Base-by-base conservation (phyloP, 208 protist species). In the Leishmania turanica region DNA sequence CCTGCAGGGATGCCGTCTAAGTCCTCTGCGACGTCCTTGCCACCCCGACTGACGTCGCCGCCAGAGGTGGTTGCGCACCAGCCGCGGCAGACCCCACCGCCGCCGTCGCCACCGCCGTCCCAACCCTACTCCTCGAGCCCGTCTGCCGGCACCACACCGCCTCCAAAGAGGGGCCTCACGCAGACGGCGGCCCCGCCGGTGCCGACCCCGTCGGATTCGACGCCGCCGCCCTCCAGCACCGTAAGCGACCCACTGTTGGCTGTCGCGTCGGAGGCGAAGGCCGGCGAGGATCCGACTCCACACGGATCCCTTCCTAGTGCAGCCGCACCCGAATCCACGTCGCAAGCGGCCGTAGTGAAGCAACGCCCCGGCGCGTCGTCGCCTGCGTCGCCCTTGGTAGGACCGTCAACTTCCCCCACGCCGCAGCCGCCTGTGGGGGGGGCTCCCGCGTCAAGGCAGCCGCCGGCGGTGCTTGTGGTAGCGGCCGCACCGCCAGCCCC, bases 201-300 rank as follows among this genome's bases (percentile, higher is more conserved):
- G 68, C 68, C 68, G 45, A 24, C 37, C 19, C 7, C 68, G 17
- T 34, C 42, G n/a, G 4, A 9, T 24, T 15, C 70, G n/a, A 75
- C 49, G n/a, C 37, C 70, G 40, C 42, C 70, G 34, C n/a, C 45
- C 68, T 31, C 34, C 72, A 76, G 72, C 51, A 34, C 34, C 24
- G 21, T 31, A 53, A 58, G 37, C 27, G 58, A 40, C 34, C 56
- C 37, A 53, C 66, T 24, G 53, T 34, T 51, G 53, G 31, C 3
- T 42, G 17, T 40, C 62, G 62, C 31, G 56, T 42, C 56, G 70
- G 78, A 75, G 68, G 77, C 77, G 5, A 79, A 68, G 45, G 75
- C 60, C 45, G 62, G 75, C 60, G 75, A 71, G 62, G 62, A 71
- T 51, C 68, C 77, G 5, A 72, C 77, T 68, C 77, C 77, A 34